A percentile compares a stretch with the other conserved stretches of the same genome.
Conservation (phyloP, 2,329 filamentous ascomycete species). For the Fusarium hostae region DNA sequence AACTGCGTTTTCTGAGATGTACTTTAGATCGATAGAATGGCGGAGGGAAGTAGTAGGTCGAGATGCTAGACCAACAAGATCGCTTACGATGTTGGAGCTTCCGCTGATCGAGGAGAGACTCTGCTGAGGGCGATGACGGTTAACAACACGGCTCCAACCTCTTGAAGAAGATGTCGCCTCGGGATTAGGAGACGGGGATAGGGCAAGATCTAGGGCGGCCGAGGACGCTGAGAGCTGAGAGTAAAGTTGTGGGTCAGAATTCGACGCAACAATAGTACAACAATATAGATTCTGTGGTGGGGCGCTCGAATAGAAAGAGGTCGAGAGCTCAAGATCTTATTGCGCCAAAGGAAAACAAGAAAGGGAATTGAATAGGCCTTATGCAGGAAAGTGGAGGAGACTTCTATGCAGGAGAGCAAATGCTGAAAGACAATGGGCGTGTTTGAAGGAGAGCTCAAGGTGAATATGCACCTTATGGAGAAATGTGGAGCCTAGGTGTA, state of each 20-base stretch:
- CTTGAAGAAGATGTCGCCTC: conserved; percentile 58
- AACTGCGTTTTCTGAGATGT: conserved; percentile 58
- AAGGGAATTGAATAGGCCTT: background rate
- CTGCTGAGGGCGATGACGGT: conserved; percentile 75
- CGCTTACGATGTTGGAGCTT: conserved; percentile 55
- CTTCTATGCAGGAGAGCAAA: conserved; percentile 18
- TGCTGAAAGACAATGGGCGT: conserved; percentile 13
- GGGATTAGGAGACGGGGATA: conserved; percentile 72
- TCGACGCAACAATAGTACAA: conserved; percentile 35
- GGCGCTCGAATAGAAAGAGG: conserved; percentile 3
- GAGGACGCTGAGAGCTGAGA: conserved; percentile 82
- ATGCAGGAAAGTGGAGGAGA: conserved; percentile 4
- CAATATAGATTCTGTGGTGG: conserved; percentile 15
- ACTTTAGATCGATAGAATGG: conserved; percentile 68
- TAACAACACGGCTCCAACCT: conserved; percentile 70
- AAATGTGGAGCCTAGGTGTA: conserved; percentile 38
- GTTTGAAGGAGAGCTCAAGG: conserved; percentile 19
- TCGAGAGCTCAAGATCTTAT: conserved; percentile 19
- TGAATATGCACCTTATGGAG: conserved; percentile 27
- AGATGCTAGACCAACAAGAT: conserved; percentile 59
- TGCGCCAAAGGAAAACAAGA: background rate
- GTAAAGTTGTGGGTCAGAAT: conserved; percentile 49
- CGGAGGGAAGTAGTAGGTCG: conserved; percentile 62
- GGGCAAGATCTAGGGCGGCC: conserved; percentile 81
- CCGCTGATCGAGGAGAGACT: conserved; percentile 63